Evolutionary conservation across 768 basidiomycete species (phyloP).

Genomic region (Rhizopogon vulgaris): DNA sequence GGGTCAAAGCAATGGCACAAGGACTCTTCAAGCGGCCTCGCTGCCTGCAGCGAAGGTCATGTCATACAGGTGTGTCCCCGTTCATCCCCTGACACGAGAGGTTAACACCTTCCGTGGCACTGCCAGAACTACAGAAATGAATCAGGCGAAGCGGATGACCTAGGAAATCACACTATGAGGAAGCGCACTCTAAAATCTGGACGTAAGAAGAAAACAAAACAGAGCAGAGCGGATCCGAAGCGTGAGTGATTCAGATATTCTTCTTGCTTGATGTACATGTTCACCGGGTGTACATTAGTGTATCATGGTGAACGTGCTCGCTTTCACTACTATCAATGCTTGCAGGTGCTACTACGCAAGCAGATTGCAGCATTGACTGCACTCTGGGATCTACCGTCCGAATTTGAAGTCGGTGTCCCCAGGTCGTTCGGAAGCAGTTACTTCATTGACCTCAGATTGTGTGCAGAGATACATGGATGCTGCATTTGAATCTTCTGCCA

Average conservation of each 20-base stretch:
- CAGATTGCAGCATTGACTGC: constrained; percentile 58
- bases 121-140: constrained; percentile 79
- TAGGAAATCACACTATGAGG: constrained; percentile 54
- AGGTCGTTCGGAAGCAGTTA: background rate
- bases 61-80: constrained; percentile 63
- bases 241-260: constrained; percentile 33
- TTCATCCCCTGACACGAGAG: background rate
- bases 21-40: constrained; percentile 70
- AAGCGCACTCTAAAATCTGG: constrained; percentile 61
- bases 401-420: constrained; percentile 61
- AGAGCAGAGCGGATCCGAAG: constrained; percentile 53
- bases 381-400: constrained; percentile 68
- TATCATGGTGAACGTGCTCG: constrained; percentile 78
- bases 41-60: constrained; percentile 89
- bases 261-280: background rate
- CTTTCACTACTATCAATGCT: constrained; percentile 77
- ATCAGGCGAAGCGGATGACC: constrained; percentile 59
- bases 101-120: background rate
- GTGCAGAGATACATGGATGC: constrained; percentile 77
- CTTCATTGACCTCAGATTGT: constrained; percentile 40
- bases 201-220: constrained; percentile 43
- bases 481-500: constrained; percentile 60
- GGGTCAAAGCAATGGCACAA: constrained; percentile 86
- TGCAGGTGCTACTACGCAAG: constrained; percentile 75
- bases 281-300: constrained; percentile 39